Base-by-base conservation (phyloP, 352 stramenopile species). In the Globisporangium carolinianum region DNA sequence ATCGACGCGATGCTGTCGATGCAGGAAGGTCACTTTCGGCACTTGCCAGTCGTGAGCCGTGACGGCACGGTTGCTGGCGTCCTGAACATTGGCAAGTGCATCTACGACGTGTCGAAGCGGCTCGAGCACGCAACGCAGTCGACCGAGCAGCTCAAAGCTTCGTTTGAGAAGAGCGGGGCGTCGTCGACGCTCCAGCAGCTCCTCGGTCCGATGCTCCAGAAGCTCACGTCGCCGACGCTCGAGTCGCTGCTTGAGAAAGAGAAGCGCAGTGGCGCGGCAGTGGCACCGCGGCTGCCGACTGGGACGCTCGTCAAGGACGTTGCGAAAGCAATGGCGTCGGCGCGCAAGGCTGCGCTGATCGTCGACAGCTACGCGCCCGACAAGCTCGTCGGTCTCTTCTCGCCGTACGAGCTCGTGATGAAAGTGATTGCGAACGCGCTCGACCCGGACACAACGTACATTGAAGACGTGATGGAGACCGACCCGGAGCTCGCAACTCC, bases 61-160 rank as follows among this genome's bases (percentile, higher is more conserved):
- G 84, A 91, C 35, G 83, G 83, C 17, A 70, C 67, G 18, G 96
- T 99, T 39, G 91, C 95, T 15, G 97, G 97, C 53, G 74, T 99
- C 37, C 71, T 99, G 37, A 98, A 99, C 75, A 99, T 99, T 75
- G 96, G 95, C 14, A 98, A 98, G 61, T 99, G 97, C 61, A 85
- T 99, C 53, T 98, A 99, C 73, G 97, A 99, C 64, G 96, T 98
- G 0, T 98, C 98, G 3, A 92, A 91, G 65, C 97, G 97, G 6
- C 79, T 99, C 4, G 97, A 99, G 63, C 88, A 93, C 52, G 86
- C 83, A 6, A 91, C 75, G 38, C 67, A 87, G 53, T 94, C 86
- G 1, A 93, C 79, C 3, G 82, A 96, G 50, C 78, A 93, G 60
- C 63, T 96, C 12, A 91, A 94, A 65, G 77, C 83, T 18, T 91